These are phyloP conservation scores for Volvariella volvacea DNA, from an alignment of 1,284 basidiomycete species.

Conservation along the genomic window DNA sequence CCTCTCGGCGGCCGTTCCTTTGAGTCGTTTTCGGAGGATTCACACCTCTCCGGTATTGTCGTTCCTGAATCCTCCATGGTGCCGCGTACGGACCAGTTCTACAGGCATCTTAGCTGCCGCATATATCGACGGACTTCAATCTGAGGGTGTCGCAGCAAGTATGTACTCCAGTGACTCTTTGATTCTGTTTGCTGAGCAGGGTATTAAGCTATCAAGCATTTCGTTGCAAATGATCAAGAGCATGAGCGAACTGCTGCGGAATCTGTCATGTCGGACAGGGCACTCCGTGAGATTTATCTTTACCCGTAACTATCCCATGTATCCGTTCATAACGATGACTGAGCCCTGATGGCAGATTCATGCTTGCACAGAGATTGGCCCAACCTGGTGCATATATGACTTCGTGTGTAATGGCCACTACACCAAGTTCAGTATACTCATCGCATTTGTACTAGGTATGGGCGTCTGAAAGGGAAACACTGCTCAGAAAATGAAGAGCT, in stretches of 20 bases:
- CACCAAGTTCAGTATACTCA: too few species aligned
- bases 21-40: conserved; percentile 68
- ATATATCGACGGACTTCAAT: conserved; percentile 62
- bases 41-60: conserved; percentile 47
- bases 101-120: conserved; percentile 52
- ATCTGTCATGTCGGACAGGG: conserved; percentile 55
- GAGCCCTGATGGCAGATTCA: conserved; percentile 38
- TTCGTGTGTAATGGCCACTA: conserved; percentile 34
- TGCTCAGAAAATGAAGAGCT: conserved; percentile 53
- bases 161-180: conserved; percentile 9
- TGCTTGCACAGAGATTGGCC: conserved; percentile 56
- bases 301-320: conserved; percentile 43
- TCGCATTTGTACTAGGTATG: too few species aligned
- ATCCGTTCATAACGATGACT: conserved; percentile 2
- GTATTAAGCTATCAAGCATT: conserved; percentile 38
- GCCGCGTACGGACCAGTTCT: background rate
- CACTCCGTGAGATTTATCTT: conserved; percentile 65
- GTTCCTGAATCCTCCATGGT: background rate
- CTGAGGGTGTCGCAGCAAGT: conserved; percentile 54
- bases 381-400: conserved; percentile 62
- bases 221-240: conserved; percentile 61
- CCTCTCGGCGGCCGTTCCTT: conserved; percentile 60
- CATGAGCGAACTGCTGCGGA: conserved; percentile 58
- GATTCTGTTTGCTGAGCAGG: conserved; percentile 4
- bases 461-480: conserved; percentile 56